Base-by-base conservation (phyloP, 2,329 filamentous ascomycete genomes). In the Fusarium continuum region DNA sequence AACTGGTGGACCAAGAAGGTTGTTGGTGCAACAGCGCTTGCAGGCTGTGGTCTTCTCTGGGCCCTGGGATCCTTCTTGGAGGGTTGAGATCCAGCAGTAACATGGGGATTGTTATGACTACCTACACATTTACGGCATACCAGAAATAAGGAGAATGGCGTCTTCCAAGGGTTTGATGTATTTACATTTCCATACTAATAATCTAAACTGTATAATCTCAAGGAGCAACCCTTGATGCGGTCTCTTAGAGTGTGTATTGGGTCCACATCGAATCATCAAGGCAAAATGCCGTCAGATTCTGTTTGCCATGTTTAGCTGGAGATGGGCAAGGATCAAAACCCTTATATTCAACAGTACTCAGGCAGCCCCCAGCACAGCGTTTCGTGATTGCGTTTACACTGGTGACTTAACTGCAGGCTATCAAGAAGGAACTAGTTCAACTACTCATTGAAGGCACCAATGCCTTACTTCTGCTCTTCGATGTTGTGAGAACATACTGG, bases 1-100 rank as follows among this genome's bases (percentile, higher is more conserved):
- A 84, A 85, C 50, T 90, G 88, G 85, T 89, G 86, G 82, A 83
- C 79, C 3, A 90, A 88, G 78, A 89, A 88, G 74, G 75, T 84
- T 3, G 75, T 85, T 25, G 87, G 88, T n/a, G 85, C 83, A 5
- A 83, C 85, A 17, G 85, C 85, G 8, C 75, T 91, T 47, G 83
- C 80, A n/a, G 87, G 85, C 1, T 89, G 87, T 68, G 83, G 81
- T 9, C 73, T 85, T 38, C 74, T 88, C 3, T 89, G 87, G 87
- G 81, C 78, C 6, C 60, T 86, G 17, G 83, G 85, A 5, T 85
- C 85, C 3, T 83, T 83, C 48, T 54, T 88, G 28, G 84, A 69
- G 69, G 67, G 60, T 36, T 74, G 45, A 70, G 36, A 25, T 44
- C 16, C 11, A 19, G 22, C 17, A 22, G 10, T 29, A 41, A 32